Evolutionary conservation across 495 filamentous ascomycete species (phyloP).

Genomic region (Aspergillus mulundensis): DNA sequence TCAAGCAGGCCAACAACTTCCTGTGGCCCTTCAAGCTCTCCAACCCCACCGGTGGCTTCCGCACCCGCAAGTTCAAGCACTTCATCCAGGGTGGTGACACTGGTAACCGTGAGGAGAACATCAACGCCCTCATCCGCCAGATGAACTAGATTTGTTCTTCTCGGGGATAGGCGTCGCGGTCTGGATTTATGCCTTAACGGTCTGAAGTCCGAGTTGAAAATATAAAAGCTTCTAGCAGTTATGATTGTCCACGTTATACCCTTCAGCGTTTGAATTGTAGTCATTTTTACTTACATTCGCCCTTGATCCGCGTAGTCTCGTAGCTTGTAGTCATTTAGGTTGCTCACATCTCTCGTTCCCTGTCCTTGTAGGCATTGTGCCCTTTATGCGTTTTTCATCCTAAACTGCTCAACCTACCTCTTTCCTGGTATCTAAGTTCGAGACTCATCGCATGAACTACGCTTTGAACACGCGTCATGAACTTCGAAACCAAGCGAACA

Average conservation of each 20-base stretch:
- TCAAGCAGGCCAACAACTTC: conserved; percentile 99
- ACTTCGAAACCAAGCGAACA: no score
- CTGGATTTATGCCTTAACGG: conserved; percentile 36
- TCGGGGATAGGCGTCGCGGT: conserved; percentile 21
- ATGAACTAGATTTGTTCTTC: conserved; percentile 78
- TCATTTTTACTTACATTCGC: background rate
- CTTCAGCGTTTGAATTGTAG: conserved; percentile 7
- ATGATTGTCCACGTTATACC: conserved; percentile 13
- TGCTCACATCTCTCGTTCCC: no score
- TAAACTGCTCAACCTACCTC: background rate
- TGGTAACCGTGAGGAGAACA: conserved; percentile 98
- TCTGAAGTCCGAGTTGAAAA: conserved; percentile 35
- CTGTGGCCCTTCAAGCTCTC: conserved; percentile 99
- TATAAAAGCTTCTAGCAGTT: conserved; percentile 39
- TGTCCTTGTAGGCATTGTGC: no score
- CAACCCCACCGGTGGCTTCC: conserved; percentile 96
- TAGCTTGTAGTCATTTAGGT: background rate
- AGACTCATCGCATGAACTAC: no score
- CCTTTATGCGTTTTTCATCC: no score
- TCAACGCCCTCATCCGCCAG: conserved; percentile 92
- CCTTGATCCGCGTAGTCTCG: background rate
- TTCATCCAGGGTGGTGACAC: conserved; percentile 98
- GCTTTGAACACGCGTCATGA: no score
- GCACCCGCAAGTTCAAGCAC: conserved; percentile 95
- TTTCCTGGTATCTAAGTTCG: no score